Evolutionary conservation across 768 basidiomycete species (phyloP).

Genomic region (Russula sp.): DNA sequence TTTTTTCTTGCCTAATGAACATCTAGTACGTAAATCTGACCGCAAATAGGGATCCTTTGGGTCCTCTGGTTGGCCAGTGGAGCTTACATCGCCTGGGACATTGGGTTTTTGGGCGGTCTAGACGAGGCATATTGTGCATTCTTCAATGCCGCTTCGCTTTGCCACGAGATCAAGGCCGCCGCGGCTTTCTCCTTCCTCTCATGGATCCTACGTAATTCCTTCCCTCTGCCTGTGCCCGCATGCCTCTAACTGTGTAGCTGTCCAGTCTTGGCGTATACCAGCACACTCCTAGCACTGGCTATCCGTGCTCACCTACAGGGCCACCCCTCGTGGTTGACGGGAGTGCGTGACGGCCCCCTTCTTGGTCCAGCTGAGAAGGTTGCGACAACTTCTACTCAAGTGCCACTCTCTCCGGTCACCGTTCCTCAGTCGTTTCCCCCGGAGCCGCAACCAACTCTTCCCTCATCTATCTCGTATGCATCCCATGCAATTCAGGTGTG

Average conservation of each 20-base stretch:
- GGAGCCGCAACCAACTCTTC: neutral
- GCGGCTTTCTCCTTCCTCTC: constrained; percentile 33
- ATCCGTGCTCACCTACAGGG: constrained; percentile 28
- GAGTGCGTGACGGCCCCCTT: constrained; percentile 29
- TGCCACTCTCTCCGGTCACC: neutral
- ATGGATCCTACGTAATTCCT: constrained; percentile 30
- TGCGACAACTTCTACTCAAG: neutral
- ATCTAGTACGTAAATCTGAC: neutral
- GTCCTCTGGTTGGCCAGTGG: constrained; percentile 36
- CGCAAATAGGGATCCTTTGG: constrained; percentile 28
- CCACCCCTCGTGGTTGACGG: constrained; percentile 28
- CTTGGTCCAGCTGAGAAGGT: neutral
- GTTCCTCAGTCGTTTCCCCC: neutral
- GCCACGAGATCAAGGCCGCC: constrained; percentile 29
- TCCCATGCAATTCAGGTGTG: neutral
- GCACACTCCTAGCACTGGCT: constrained; percentile 24
- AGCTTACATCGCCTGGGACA: constrained; percentile 24
- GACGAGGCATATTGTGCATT: no score
- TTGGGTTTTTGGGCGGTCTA: constrained; percentile 12
- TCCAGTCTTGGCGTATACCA: constrained; percentile 31
- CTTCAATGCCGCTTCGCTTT: constrained; percentile 7
- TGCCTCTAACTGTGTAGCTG: neutral
- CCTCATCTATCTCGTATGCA: neutral
- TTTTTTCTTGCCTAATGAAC: neutral
- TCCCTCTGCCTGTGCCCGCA: neutral